Base-by-base conservation (phyloP, 768 basidiomycete genomes). In the Pulveroboletus sp. region DNA sequence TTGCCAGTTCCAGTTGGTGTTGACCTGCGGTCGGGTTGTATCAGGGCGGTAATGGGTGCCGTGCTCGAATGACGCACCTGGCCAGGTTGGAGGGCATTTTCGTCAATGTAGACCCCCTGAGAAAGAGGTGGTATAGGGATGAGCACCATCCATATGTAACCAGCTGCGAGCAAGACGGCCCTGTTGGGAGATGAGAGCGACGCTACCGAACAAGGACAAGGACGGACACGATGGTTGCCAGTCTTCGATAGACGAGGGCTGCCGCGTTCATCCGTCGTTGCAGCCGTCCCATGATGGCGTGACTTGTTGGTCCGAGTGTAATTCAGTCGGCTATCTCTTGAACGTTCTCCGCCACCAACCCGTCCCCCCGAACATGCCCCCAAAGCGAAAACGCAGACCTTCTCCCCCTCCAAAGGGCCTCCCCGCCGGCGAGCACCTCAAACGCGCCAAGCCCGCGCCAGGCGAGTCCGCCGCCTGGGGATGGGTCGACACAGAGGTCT, bases 71-170 rank as follows among this genome's bases (percentile, higher is more conserved):
- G 16, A 34, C 62, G 42, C 58, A 94, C 94, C 74, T 95, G 93
- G 6, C 80, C 85, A 10, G 96, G 94, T 61, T 94, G 91, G 17
- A 99, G 70, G 1, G 96, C 95, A 65, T 98, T 96, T 71, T 99
- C 96, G 65, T 95, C 93, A 43, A 95, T 86, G 63, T 92, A 95
- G 9, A 83, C 89, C 9, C 71, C 66, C 54, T 81, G 76, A 16
- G 82, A 83, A 5, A 94, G 73, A 1, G 70, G 70, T 6, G 81
- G 73, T 12, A 77, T 75, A 4, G 94, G 94, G 45, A 96, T 74
- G 6, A 79, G 69, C n/a, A 85, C 55, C 68, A 96, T 78, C 92
- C 93, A 98, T n/a, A 80, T 42, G 65, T 90, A 83, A 12, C 93
- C 93, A 5, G 72, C 69, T 22, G 74, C 45, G 45, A 91, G 76